Evolutionary conservation across 2,329 filamentous ascomycete species (phyloP), one percentile per base, ranked within the genome.

Genomic region (Sporothrix phasma): DNA sequence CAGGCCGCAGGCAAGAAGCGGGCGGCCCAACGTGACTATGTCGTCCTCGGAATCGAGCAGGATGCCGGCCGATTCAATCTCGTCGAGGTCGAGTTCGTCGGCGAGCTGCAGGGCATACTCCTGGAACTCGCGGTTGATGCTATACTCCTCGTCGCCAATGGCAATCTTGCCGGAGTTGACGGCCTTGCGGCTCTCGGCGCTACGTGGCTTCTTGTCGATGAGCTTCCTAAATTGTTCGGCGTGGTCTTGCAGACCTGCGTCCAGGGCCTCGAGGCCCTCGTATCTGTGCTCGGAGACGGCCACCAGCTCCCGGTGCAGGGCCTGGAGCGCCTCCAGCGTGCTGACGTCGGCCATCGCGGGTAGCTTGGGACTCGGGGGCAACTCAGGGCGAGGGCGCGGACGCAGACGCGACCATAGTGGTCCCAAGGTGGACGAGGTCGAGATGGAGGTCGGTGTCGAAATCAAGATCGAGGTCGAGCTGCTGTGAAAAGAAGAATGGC

Each of bases 31-130:
- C 17, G 84, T 79, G 51, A 84, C 80, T 17, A 85, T 81, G 69
- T 92, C 87, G 43, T 85, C 82, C 72, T 90, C 84, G 19, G 89
- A 86, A 63, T 88, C 86, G 61, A 95, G 78, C 64, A 96, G 84
- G 59, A 94, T 83, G 69, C 83, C 82, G 10, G 91, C 89, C 19
- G 93, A 88, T 70, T 94, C 85, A 64, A 96, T 74, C 75, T 99
- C 95, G 76, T 99, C 92, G 61, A 99, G 80, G 71, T 96, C 87
- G 67, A 97, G 80, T 69, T 91, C 90, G 74, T 97, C 92, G 63
- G 93, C 89, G 43, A 99, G 80, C 70, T 90, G 84, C 37, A 96
- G 80, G 26, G 87, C 84, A 69, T 88, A 86, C 74, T 96, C 88
- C 72, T 93, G 86, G 75, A 99, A 97, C 67, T 91, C 87, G 64